Evolutionary conservation across 768 basidiomycete genomes (phyloP).

Genomic region (Suillus cothurnatus): DNA sequence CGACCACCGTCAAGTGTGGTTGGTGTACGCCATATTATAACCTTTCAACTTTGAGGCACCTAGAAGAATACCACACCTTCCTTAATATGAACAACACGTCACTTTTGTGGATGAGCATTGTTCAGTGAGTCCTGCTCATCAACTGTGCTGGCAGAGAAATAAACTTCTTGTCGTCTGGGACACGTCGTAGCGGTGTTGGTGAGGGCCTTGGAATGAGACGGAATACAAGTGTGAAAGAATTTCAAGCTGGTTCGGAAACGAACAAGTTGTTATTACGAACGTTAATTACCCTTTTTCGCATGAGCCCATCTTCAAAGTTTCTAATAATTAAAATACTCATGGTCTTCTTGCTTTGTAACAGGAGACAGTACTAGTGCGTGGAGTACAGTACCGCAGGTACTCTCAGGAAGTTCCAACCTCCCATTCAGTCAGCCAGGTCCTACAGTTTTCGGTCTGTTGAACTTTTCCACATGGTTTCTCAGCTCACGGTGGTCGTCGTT

Average conservation of each 20-base stretch:
- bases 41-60: background rate
- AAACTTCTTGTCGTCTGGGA: background rate
- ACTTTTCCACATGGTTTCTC: background rate
- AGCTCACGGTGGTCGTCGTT: background rate
- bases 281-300: background rate
- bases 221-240: background rate
- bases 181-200: background rate
- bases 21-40: background rate
- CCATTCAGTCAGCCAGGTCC: background rate
- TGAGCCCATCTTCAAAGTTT: background rate
- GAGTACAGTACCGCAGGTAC: background rate
- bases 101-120: background rate
- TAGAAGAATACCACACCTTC: background rate
- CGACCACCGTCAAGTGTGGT: background rate
- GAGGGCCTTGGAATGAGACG: background rate
- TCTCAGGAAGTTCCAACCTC: background rate
- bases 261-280: background rate
- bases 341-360: background rate
- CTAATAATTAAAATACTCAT: background rate
- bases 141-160: background rate
- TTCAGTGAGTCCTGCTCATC: background rate
- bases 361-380: background rate
- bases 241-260: background rate
- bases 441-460: background rate
- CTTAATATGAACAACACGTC: background rate